Evolutionary conservation across 2,329 filamentous ascomycete species (phyloP).

Genomic region (Fusarium sterilihyphosum): DNA sequence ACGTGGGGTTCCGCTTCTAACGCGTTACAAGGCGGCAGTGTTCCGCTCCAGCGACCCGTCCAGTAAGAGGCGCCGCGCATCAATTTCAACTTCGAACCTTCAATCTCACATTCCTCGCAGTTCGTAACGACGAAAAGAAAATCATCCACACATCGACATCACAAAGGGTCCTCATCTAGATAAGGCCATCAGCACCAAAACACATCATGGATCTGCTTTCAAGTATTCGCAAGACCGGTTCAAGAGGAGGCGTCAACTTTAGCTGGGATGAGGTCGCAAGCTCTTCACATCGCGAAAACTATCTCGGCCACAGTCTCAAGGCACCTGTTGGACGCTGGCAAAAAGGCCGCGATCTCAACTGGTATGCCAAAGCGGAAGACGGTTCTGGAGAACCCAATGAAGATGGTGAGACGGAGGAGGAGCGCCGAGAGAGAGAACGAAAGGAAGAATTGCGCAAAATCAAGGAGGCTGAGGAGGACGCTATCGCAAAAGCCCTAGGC

Average conservation of each 20-base stretch:
- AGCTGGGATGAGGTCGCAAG: slow-evolving; percentile 94
- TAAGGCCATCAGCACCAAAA: not conserved
- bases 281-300: slow-evolving; percentile 88
- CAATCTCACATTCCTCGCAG: not conserved
- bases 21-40: slow-evolving; percentile 14
- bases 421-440: slow-evolving; percentile 68
- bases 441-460: slow-evolving; percentile 82
- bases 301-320: slow-evolving; percentile 90
- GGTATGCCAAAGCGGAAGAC: slow-evolving; percentile 68
- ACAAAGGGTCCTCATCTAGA: not conserved
- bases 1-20: slow-evolving; percentile 33
- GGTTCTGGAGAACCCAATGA: slow-evolving; percentile 53
- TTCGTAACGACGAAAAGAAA: not conserved
- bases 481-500: slow-evolving; percentile 83
- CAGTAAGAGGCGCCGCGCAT: slow-evolving; percentile 21
- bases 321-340: slow-evolving; percentile 94
- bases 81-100: slow-evolving; percentile 1
- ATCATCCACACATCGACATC: not conserved
- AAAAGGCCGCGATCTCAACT: slow-evolving; percentile 73
- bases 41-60: slow-evolving; percentile 22
- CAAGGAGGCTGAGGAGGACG: slow-evolving; percentile 94
- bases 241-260: slow-evolving; percentile 93
- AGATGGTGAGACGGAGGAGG: slow-evolving; percentile 66
- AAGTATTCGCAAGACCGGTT: slow-evolving; percentile 89
- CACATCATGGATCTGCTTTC: slow-evolving; percentile 89